Evolutionary conservation across 371 early-diverging fungal species (phyloP).

Genomic region (Encephalitozoon hellem): DNA sequence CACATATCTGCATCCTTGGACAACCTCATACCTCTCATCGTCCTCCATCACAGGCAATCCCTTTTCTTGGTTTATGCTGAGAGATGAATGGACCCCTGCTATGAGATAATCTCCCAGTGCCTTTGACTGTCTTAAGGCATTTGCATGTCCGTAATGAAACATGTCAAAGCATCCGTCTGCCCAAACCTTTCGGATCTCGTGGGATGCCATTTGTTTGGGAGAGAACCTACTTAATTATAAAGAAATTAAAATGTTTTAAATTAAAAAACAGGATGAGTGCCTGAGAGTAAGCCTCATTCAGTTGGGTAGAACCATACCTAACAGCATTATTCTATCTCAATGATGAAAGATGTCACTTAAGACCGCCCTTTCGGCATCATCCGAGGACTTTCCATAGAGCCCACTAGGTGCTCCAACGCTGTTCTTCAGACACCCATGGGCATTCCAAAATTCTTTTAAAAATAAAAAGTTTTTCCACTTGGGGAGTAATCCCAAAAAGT

Average conservation of each 20-base stretch:
- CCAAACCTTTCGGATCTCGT: slow-evolving; percentile 46
- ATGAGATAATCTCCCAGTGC: slow-evolving; percentile 79
- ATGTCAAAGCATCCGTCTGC: slow-evolving; percentile 83
- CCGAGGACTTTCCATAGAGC: slow-evolving; percentile 60
- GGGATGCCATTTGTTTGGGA: background rate
- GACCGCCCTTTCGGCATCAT: slow-evolving; percentile 41
- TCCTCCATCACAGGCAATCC: slow-evolving; percentile 86
- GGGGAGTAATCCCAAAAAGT: too few species aligned
- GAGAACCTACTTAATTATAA: background rate
- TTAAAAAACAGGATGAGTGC: slow-evolving; percentile 22
- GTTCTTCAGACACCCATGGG: slow-evolving; percentile 46
- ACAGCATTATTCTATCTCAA: slow-evolving; percentile 56
- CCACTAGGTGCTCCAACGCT: slow-evolving; percentile 40
- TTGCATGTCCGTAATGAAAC: slow-evolving; percentile 87
- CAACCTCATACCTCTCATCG: slow-evolving; percentile 79
- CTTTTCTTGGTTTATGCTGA: slow-evolving; percentile 76
- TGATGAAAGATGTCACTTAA: slow-evolving; percentile 37
- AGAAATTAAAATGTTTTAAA: slow-evolving; percentile 8
- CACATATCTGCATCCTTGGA: slow-evolving; percentile 85
- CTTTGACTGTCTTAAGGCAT: slow-evolving; percentile 82
- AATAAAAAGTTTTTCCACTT: background rate
- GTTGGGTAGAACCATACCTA: slow-evolving; percentile 57
- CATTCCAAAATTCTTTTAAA: background rate
- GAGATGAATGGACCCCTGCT: slow-evolving; percentile 85
- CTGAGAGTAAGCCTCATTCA: slow-evolving; percentile 59